phyloP scores from a whole-genome alignment of 2,329 filamentous ascomycete species.

The Paradendryphiella salina region DNA sequence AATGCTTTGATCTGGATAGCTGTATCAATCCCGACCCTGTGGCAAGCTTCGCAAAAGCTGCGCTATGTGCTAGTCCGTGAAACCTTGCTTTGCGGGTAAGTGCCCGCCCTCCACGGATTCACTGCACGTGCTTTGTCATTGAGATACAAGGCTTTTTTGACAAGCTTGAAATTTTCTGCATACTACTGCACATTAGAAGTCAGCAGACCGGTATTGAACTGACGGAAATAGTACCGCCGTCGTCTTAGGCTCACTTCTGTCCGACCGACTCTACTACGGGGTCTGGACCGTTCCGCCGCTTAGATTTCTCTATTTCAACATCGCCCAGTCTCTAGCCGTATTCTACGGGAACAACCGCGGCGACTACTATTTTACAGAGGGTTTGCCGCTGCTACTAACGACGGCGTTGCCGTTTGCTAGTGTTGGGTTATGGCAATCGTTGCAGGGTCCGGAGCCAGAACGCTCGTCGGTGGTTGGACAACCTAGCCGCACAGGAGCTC shows the following conservation, averaged over 20 bases:
- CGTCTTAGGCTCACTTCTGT: conserved; percentile 64
- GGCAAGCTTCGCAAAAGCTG: conserved; percentile 50
- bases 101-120: conserved; percentile 18
- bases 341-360: conserved; percentile 91
- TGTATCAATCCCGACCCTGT: conserved; percentile 61
- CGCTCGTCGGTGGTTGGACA: no score
- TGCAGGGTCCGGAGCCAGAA: conserved; percentile 16
- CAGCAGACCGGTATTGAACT: conserved; percentile 23
- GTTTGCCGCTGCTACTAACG: conserved; percentile 82
- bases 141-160: conserved; percentile 5
- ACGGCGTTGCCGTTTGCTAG: conserved; percentile 78
- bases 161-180: conserved; percentile 9
- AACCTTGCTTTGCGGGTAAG: conserved; percentile 61
- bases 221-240: conserved; percentile 55
- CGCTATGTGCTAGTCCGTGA: conserved; percentile 64
- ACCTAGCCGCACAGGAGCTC: no score
- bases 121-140: conserved; percentile 16
- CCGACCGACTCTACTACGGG: conserved; percentile 80
- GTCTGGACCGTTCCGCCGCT: conserved; percentile 87
- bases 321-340: conserved; percentile 81
- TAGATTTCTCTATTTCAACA: conserved; percentile 87
- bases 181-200: conserved; percentile 10
- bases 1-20: conserved; percentile 83
- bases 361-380: conserved; percentile 93
- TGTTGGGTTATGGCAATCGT: conserved; percentile 61